A percentile compares a stretch with the other conserved stretches of the same genome.
phyloP scores from a whole-genome alignment of 345 rosid genomes.

The Eucalyptus virginea region DNA sequence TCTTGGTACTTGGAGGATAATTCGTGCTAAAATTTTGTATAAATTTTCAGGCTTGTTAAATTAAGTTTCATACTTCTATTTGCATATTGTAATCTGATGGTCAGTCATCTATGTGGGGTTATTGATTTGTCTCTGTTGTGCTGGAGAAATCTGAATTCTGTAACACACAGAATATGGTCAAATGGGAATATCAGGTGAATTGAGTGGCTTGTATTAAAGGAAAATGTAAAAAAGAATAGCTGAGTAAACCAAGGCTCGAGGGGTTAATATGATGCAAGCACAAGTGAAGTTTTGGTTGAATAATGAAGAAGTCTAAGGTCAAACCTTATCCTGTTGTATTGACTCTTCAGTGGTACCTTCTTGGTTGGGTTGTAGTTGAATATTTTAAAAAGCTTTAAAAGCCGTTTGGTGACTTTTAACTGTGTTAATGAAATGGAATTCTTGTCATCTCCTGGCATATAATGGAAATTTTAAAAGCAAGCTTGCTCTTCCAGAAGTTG shows the following conservation, averaged over 20 bases:
- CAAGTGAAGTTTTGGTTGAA: not conserved
- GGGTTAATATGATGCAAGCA: not conserved
- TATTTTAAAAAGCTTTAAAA: not conserved
- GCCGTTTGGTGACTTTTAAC: not conserved
- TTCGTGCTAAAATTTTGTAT: not conserved
- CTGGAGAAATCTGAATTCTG: not conserved
- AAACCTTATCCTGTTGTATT: not conserved
- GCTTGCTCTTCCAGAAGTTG: not conserved
- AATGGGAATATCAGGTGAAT: not conserved
- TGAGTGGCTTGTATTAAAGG: not conserved
- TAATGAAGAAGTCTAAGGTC: not conserved
- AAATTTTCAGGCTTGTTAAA: not conserved
- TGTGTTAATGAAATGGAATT: not conserved
- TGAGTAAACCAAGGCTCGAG: not conserved
- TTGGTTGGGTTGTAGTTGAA: not conserved
- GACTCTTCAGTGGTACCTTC: not conserved
- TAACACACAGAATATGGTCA: not conserved
- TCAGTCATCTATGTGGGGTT: not conserved
- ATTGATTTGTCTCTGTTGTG: not conserved
- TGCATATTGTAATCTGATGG: not conserved
- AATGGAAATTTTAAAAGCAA: not conserved
- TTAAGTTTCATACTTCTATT: not conserved
- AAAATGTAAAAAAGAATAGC: not conserved
- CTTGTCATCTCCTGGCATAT: not conserved
- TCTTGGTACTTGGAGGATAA: constrained; percentile 34